Conservation (phyloP, 2,329 filamentous ascomycete genomes). For the Scleromitrula shiraiana region DNA sequence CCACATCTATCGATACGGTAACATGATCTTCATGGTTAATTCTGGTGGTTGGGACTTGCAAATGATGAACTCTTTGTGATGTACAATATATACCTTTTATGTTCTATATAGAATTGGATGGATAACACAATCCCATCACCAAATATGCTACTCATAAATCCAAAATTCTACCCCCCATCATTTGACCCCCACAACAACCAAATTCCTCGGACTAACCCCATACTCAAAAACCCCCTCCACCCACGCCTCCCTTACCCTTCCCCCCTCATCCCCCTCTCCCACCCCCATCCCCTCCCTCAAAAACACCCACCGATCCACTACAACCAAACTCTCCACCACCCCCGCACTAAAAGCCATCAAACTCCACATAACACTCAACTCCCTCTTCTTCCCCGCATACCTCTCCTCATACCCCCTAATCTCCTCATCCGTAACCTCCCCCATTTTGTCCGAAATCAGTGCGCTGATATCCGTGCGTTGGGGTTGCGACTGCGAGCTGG, state of each 20-base stretch:
- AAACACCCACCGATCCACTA: conserved; percentile 83
- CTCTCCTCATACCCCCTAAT: conserved; percentile 60
- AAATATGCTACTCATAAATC: no score
- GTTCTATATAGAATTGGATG: no score
- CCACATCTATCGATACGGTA: no score
- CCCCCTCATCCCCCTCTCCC: conserved; percentile 59
- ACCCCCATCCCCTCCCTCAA: conserved; percentile 69
- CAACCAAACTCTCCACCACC: conserved; percentile 83
- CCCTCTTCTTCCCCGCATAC: conserved; percentile 62
- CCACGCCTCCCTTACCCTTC: conserved; percentile 69
- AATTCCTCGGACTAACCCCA: conserved; percentile 72
- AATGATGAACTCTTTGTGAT: no score
- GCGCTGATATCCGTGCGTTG: conserved; percentile 39
- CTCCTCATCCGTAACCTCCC: conserved; percentile 62
- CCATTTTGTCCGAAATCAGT: conserved; percentile 59
- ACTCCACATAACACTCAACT: conserved; percentile 83
- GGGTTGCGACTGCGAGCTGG: background rate
- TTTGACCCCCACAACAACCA: conserved; percentile 91
- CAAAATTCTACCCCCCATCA: background rate
- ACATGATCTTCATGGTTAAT: no score
- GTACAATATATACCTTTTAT: no score
- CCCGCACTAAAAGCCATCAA: conserved; percentile 93
- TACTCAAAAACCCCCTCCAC: conserved; percentile 94
- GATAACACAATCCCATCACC: no score
- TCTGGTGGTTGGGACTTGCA: no score